Percentiles rank a stretch among this genome's conserved stretches.
phyloP scores from a whole-genome alignment of 306 rosid genomes.

The Betula pendula region DNA sequence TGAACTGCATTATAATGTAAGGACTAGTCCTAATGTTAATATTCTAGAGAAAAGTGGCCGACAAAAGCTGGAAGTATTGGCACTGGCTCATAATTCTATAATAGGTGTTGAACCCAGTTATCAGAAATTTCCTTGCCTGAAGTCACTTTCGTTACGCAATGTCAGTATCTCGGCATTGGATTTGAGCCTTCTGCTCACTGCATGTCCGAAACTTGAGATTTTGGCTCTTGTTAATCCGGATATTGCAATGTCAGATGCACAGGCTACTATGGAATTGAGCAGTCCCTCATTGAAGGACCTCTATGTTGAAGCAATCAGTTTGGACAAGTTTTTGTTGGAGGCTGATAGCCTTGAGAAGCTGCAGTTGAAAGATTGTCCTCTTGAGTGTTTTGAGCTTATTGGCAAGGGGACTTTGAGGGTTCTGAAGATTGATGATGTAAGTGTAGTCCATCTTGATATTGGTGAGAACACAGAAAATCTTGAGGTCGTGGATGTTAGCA shows the following conservation, averaged over 20 bases:
- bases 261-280: constrained; percentile 54
- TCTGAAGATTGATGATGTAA: constrained; percentile 68
- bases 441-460: constrained; percentile 66
- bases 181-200: constrained; percentile 68
- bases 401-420: constrained; percentile 59
- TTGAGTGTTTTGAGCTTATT: constrained; percentile 55
- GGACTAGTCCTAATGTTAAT: constrained; percentile 57
- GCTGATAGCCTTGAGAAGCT: constrained; percentile 56
- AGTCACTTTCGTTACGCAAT: constrained; percentile 60
- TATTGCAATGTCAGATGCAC: constrained; percentile 68
- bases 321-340: constrained; percentile 60
- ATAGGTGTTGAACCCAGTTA: constrained; percentile 68
- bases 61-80: constrained; percentile 61
- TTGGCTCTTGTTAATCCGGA: constrained; percentile 67
- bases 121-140: constrained; percentile 75
- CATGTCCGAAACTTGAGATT: constrained; percentile 59
- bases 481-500: constrained; percentile 69
- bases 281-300: constrained; percentile 65
- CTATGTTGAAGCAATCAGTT: constrained; percentile 59
- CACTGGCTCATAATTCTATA: constrained; percentile 61
- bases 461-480: constrained; percentile 72
- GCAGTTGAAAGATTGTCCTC: constrained; percentile 59
- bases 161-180: constrained; percentile 70
- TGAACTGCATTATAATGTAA: constrained; percentile 55
- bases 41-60: constrained; percentile 76